phyloP scores from a whole-genome alignment of 441 rosid genomes.

The Eugenia klotzschiana region DNA sequence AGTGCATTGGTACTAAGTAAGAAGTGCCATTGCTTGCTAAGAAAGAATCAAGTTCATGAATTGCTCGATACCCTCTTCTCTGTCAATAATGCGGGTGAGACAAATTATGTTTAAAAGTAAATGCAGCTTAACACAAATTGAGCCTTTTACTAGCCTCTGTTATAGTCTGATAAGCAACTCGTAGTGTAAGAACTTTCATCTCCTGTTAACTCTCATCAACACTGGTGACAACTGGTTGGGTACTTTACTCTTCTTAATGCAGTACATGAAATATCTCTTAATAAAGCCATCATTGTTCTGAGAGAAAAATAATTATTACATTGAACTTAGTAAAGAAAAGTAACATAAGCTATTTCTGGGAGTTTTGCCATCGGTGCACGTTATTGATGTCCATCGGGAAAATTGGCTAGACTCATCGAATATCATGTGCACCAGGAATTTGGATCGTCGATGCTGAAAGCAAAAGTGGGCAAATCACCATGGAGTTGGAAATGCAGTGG shows the following conservation, averaged over 20 bases:
- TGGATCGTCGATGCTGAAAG: constrained; percentile 48
- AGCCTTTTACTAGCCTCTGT: background rate
- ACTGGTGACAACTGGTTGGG: background rate
- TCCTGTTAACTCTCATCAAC: background rate
- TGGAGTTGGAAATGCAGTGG: constrained; percentile 94
- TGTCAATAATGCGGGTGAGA: background rate
- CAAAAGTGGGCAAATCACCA: constrained; percentile 34
- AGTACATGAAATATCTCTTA: background rate
- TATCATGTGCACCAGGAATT: constrained; percentile 30
- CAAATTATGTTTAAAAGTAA: background rate
- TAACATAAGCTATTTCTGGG: background rate
- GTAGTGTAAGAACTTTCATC: background rate
- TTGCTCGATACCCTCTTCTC: background rate
- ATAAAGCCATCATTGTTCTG: background rate
- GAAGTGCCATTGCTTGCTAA: background rate
- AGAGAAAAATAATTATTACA: background rate
- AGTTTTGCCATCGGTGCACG: background rate
- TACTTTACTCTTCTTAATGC: background rate
- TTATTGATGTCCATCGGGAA: background rate
- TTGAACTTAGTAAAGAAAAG: background rate
- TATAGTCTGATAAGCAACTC: background rate
- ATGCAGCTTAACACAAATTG: background rate
- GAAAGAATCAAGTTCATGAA: background rate
- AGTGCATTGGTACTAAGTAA: background rate
- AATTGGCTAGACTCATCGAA: background rate